Evolutionary conservation across 345 rosid species (phyloP).

Genomic region (Populus nigra): DNA sequence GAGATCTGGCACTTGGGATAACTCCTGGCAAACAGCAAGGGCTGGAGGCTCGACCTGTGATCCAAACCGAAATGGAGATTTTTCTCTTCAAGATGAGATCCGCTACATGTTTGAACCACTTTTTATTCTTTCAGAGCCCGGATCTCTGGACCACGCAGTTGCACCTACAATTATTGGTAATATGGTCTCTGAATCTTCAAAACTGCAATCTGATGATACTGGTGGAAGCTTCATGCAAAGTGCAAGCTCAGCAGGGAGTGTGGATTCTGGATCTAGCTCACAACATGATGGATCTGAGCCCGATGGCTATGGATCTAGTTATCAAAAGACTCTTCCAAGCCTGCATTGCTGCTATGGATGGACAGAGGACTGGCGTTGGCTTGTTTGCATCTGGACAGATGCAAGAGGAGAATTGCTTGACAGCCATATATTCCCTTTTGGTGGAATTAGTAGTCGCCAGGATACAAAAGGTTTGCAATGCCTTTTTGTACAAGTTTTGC

Average conservation of each 20-base stretch:
- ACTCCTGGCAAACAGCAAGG: conserved; percentile 81
- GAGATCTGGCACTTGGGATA: conserved; percentile 81
- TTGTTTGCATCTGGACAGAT: conserved; percentile 99
- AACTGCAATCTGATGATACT: conserved; percentile 57
- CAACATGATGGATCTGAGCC: conserved; percentile 67
- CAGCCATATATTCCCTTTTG: conserved; percentile 94
- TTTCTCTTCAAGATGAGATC: conserved; percentile 54
- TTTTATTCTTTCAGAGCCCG: conserved; percentile 93
- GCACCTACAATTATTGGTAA: conserved; percentile 50
- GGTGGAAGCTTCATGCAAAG: conserved; percentile 58
- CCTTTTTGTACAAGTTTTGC: conserved; percentile 93
- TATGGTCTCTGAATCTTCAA: conserved; percentile 58
- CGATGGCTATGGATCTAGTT: conserved; percentile 46
- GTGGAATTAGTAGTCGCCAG: conserved; percentile 98
- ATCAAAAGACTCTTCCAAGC: conserved; percentile 68
- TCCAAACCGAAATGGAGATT: conserved; percentile 73
- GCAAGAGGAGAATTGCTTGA: conserved; percentile 97
- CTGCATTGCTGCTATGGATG: conserved; percentile 98
- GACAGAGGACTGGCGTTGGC: conserved; percentile 99
- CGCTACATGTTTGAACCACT: conserved; percentile 93
- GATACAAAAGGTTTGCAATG: conserved; percentile 98
- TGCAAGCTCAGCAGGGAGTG: conserved; percentile 53
- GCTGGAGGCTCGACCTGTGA: conserved; percentile 77
- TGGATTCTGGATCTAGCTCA: conserved; percentile 61
- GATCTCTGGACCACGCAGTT: conserved; percentile 81